Percentiles rank a stretch among this genome's conserved stretches.
These are phyloP conservation scores for Fusarium anthophilum DNA, from an alignment of 2,329 filamentous ascomycete species.

Conservation along the genomic window DNA sequence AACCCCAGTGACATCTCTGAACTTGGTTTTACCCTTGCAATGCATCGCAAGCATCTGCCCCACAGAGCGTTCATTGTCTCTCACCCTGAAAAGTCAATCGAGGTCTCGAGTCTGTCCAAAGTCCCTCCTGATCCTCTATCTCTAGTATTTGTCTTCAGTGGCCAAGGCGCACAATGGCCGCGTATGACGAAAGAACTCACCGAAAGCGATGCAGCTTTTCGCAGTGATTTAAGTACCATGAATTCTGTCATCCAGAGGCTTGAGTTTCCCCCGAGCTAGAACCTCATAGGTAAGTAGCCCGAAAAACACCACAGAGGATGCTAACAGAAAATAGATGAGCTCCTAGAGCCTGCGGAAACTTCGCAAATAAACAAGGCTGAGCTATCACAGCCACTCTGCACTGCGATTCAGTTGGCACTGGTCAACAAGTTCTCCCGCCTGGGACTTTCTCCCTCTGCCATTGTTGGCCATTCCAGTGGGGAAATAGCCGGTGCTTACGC, in stretches of 20 bases:
- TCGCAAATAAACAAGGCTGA: not conserved
- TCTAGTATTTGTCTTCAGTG: slow-evolving; percentile 43
- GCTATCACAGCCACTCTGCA: slow-evolving; percentile 17
- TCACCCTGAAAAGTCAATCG: not conserved
- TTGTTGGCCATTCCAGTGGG: slow-evolving; percentile 21
- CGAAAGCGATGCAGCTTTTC: not conserved
- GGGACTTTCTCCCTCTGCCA: not conserved
- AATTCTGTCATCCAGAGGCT: slow-evolving; percentile 10
- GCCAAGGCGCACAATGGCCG: slow-evolving; percentile 50
- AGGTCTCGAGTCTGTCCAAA: not conserved
- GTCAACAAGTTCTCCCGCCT: not conserved
- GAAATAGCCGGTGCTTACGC: slow-evolving; percentile 22
- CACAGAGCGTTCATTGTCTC: slow-evolving; percentile 10
- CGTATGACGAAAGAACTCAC: slow-evolving; percentile 43
- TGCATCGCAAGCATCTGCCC: slow-evolving; percentile 41
- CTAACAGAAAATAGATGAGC: not conserved
- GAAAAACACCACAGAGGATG: too few species aligned
- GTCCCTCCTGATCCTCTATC: rapidly evolving
- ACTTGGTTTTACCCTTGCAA: slow-evolving; percentile 45
- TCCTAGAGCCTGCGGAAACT: not conserved
- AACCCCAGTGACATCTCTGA: slow-evolving; percentile 22
- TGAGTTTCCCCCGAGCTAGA: slow-evolving; percentile 9
- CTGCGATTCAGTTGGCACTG: slow-evolving; percentile 1
- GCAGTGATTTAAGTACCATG: slow-evolving; percentile 1
- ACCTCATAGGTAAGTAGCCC: slow-evolving; percentile 11